These are phyloP conservation scores for Cystofilobasidium macerans DNA, from an alignment of 768 basidiomycete species.

Conservation along the genomic window DNA sequence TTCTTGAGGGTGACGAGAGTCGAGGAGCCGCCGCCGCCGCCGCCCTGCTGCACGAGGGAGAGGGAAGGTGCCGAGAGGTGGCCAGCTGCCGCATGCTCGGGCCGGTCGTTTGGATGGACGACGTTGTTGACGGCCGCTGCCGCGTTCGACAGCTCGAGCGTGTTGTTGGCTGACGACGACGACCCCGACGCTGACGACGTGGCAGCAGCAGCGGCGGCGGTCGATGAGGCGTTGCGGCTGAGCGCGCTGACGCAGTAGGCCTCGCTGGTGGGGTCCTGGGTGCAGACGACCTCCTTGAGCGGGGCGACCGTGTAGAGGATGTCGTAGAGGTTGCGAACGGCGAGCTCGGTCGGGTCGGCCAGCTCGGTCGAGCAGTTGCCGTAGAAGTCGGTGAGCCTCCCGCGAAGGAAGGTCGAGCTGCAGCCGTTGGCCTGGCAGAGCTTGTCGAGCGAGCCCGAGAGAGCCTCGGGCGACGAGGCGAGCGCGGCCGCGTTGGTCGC, in stretches of 20 bases:
- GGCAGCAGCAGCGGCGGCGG: constrained; percentile 27
- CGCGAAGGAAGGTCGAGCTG: constrained; percentile 46
- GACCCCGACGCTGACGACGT: constrained; percentile 35
- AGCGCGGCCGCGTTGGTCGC: constrained; percentile 37
- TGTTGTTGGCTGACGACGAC: constrained; percentile 41
- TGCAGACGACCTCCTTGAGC: constrained; percentile 56
- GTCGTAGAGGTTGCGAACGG: constrained; percentile 64
- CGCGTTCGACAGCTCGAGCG: constrained; percentile 28
- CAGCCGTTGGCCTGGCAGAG: constrained; percentile 49
- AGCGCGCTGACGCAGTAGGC: constrained; percentile 56
- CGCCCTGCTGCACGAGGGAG: too few species aligned
- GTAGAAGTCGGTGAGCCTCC: constrained; percentile 59
- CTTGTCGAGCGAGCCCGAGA: constrained; percentile 38
- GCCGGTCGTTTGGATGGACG: too few species aligned
- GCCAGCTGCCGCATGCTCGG: constrained; percentile 30
- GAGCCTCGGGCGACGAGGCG: constrained; percentile 29
- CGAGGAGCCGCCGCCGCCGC: constrained; percentile 26
- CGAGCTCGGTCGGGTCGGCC: constrained; percentile 36
- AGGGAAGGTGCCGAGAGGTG: constrained; percentile 28
- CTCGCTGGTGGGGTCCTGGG: constrained; percentile 57
- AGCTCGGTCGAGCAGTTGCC: constrained; percentile 62
- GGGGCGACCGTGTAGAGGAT: constrained; percentile 62
- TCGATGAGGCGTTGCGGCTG: constrained; percentile 35
- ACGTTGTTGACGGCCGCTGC: constrained; percentile 28
- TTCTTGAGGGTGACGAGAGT: constrained; percentile 21